A percentile compares a stretch with the other conserved stretches of the same genome.
Conservation (phyloP, 2,329 filamentous ascomycete genomes). For the Trichothecium sympodiale region DNA sequence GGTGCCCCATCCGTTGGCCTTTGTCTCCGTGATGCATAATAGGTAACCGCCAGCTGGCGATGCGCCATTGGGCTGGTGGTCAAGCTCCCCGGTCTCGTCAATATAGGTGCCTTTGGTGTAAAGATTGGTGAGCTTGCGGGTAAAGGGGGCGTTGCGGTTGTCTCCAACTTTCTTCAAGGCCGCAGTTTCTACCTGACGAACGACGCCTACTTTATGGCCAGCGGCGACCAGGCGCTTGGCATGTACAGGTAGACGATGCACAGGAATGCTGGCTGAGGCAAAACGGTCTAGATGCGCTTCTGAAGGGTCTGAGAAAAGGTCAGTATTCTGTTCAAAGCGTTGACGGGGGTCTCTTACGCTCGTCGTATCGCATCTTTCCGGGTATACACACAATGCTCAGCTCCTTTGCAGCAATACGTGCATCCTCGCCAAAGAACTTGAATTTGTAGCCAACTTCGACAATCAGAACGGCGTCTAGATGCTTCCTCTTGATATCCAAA, state of each 20-base stretch:
- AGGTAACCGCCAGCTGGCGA: slow-evolving; percentile 70
- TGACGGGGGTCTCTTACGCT: slow-evolving; percentile 44
- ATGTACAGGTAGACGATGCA: slow-evolving; percentile 83
- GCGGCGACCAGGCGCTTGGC: slow-evolving; percentile 86
- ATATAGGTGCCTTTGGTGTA: slow-evolving; percentile 98
- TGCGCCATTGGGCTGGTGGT: slow-evolving; percentile 32
- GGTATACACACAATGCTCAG: slow-evolving; percentile 94
- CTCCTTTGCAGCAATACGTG: slow-evolving; percentile 76
- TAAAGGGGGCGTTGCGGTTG: slow-evolving; percentile 86
- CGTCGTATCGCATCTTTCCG: slow-evolving; percentile 88
- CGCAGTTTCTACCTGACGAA: slow-evolving; percentile 88
- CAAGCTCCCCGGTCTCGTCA: slow-evolving; percentile 78
- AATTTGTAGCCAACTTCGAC: slow-evolving; percentile 98
- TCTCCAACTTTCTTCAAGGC: slow-evolving; percentile 91
- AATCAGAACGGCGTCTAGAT: slow-evolving; percentile 81
- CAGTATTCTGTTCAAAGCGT: neutral
- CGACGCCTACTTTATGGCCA: slow-evolving; percentile 91
- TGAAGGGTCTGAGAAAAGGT: slow-evolving; percentile 49
- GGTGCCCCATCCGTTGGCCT: slow-evolving; percentile 64
- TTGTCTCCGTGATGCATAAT: slow-evolving; percentile 83
- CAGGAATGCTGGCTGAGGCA: slow-evolving; percentile 89
- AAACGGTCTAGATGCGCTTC: slow-evolving; percentile 89
- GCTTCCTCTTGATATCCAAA: slow-evolving; percentile 83
- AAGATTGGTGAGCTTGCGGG: slow-evolving; percentile 85
- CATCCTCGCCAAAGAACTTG: slow-evolving; percentile 93